Evolutionary conservation across 116 monocot genomes (phyloP).

Genomic region (Dioscorea cayenensis): DNA sequence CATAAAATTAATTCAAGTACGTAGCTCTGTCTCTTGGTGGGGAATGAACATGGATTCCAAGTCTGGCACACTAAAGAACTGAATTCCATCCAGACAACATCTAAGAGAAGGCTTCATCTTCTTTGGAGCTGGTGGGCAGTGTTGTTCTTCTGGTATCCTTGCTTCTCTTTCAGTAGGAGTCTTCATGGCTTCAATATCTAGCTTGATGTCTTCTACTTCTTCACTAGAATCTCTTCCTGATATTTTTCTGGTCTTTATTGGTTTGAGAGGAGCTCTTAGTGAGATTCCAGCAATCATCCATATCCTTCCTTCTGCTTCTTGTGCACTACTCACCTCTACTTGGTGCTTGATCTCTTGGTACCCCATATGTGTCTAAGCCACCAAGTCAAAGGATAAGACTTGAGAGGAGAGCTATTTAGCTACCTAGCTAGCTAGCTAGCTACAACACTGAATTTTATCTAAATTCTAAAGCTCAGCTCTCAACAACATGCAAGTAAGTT

Average conservation of each 20-base stretch:
- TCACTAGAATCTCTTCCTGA: neutral
- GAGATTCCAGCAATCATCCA: conserved; percentile 16
- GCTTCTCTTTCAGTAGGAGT: conserved; percentile 21
- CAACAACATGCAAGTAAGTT: neutral
- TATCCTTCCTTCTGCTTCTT: neutral
- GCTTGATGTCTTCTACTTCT: conserved; percentile 5
- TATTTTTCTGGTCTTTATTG: conserved; percentile 5
- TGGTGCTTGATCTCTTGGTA: conserved; percentile 6
- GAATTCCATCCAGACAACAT: conserved; percentile 3
- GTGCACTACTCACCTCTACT: neutral
- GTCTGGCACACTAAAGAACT: conserved; percentile 41
- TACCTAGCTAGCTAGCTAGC: neutral
- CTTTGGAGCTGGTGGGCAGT: conserved; percentile 47
- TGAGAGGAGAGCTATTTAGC: neutral
- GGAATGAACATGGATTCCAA: conserved; percentile 37
- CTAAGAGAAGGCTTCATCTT: conserved; percentile 19
- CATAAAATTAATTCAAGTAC: too few species aligned
- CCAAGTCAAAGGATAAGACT: neutral
- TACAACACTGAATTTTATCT: neutral
- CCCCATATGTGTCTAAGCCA: conserved; percentile 2
- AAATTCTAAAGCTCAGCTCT: neutral
- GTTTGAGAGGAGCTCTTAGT: conserved; percentile 9
- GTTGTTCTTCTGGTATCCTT: conserved; percentile 15
- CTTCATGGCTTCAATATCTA: neutral
- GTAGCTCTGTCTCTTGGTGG: neutral